Evolutionary conservation across 164 flowering plant species (phyloP).

Genomic region (Piper longum): DNA sequence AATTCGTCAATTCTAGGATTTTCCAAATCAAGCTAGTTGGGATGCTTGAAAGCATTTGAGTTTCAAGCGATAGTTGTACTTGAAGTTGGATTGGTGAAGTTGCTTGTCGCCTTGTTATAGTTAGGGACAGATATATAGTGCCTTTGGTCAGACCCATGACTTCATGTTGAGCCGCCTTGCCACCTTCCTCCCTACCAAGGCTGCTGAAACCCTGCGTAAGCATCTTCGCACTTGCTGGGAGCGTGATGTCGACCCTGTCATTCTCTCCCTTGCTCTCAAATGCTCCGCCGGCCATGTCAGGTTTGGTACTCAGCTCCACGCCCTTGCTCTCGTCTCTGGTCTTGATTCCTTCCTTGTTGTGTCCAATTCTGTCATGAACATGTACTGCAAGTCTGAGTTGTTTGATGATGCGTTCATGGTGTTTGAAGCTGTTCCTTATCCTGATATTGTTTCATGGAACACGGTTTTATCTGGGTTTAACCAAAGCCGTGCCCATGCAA

Average conservation of each 20-base stretch:
- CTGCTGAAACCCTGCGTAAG: conserved; percentile 31
- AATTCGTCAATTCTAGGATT: no score
- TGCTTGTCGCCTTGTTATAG: no score
- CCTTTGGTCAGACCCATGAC: not conserved
- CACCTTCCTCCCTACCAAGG: conserved; percentile 17
- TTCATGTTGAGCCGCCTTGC: conserved; percentile 25
- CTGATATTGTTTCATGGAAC: conserved; percentile 76
- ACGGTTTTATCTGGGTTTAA: conserved; percentile 60
- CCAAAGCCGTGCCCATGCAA: conserved; percentile 23
- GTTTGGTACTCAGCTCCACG: conserved; percentile 54
- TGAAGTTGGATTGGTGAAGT: no score
- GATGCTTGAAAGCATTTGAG: no score
- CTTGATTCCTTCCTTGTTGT: conserved; percentile 34
- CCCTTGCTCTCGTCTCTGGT: conserved; percentile 49
- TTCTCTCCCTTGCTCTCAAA: conserved; percentile 47
- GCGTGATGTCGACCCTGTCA: conserved; percentile 27
- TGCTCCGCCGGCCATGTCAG: conserved; percentile 36
- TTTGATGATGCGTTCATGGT: conserved; percentile 32
- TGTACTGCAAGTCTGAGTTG: conserved; percentile 49
- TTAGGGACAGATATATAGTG: no score
- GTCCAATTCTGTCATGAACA: conserved; percentile 68
- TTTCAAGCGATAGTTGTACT: no score
- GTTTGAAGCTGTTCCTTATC: conserved; percentile 28
- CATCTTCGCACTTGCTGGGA: conserved; percentile 19
- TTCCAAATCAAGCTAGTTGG: no score